Base-by-base conservation (phyloP, 768 basidiomycete genomes). In the Leccinum arenicola region DNA sequence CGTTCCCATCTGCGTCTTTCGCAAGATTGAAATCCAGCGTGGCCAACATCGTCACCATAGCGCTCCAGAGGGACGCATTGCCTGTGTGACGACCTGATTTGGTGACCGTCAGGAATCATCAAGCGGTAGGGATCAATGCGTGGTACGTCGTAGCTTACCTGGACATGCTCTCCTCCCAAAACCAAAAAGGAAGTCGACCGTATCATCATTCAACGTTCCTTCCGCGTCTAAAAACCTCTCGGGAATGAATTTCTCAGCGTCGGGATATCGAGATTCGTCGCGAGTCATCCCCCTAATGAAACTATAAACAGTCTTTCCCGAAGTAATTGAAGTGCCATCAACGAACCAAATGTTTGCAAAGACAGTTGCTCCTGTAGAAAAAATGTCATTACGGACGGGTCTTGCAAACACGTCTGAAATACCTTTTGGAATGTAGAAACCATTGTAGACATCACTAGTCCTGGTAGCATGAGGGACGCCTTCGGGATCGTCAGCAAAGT, bases 371-470 rank as follows among this genome's bases (percentile, higher is more conserved):
- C 66, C 66, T 67, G 38, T 36, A 0, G 4, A 12, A 52, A 1
- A 43, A 12, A n/a, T 9, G 38, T 59, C 14, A 31, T 35, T 19
- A 15, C 21, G 31, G 33, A 23, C 15, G 5, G 4, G 21, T 36
- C 33, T 50, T 1, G 19, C 31, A 17, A 33, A 36, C 14, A 31
- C 19, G 9, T 27, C 8, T 15, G 7, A 49, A 15, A 54, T 54
- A 60, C 84, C 84, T 60, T 76, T 75, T 1, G 84, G 84, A 50
- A 86, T 85, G 12, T 80, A 68, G 58, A 81, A 80, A 19, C 77
- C 75, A 23, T 73, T 66, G 62, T 80, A 80, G 12, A 73, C 59
- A 50, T 80, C 80, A 56, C 77, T 77, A 35, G 67, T 61, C 0
- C 74, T 76, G 6, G 66, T 38, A 12, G 61, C 50, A 55, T 73